Base-by-base conservation (phyloP, 2,329 filamentous ascomycete species). In the Aspergillus caelatus region DNA sequence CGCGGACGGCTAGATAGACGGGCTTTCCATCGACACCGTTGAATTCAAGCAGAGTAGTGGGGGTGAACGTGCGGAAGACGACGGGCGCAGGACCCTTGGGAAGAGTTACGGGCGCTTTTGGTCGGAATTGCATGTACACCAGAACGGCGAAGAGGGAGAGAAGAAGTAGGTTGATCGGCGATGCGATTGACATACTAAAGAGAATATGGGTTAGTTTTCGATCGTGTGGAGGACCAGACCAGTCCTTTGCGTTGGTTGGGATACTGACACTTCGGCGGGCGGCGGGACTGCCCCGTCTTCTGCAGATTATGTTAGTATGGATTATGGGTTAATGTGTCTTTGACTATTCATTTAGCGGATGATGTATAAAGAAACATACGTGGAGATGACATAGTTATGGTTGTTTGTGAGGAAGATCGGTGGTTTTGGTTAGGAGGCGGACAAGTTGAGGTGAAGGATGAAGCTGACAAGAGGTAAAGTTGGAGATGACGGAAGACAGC, bases 1-100 rank as follows among this genome's bases (percentile, higher is more conserved):
- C 94, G 48, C 93, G 91, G 21, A 98, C 93, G n/a, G 93, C 91
- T 56, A 99, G 86, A 80, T 92, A 97, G 62, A 98, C 92, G 57
- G 92, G 92, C 69, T 82, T 83, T 72, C 85, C 85, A 72, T 91
- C 85, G 60, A 84, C 81, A 76, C 95, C 95, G 80, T 94, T 94
- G 85, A 89, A 94, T 36, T 92, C 91, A 34, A 93, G 86, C n/a
- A 99, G 88, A 4, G 92, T 92, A 36, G 90, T 90, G 16, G 91
- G 91, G 8, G 89, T 93, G 78, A 93, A 97, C 68, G 91, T 91
- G 57, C 91, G 92, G 76, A 94, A 97, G 67, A 97, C 89, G 55
- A 95, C 88, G 4, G 93, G 93, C 2, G 78, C 70, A 9, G 86
- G 85, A 32, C 82, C 80, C 63, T 81, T 79, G 28, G 86, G 86